Conservation (phyloP, 192 early-diverging fungal species). For the Linnemannia hyalina region DNA sequence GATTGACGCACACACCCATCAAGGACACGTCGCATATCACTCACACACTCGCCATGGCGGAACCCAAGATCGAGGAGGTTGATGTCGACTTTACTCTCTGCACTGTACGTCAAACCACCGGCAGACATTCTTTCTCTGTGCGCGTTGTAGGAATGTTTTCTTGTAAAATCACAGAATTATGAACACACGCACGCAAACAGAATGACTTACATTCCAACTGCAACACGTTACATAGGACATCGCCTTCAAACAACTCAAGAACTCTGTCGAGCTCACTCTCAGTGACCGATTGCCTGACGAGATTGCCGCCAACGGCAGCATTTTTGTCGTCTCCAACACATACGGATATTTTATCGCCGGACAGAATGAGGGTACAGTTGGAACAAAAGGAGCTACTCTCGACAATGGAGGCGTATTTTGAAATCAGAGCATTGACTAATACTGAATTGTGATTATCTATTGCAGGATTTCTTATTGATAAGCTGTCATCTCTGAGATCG, state of each 20-base stretch:
- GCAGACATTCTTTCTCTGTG: not conserved
- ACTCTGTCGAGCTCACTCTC: constrained; percentile 17
- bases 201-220: not conserved
- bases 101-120: not conserved
- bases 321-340: constrained; percentile 73
- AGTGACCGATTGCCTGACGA: constrained; percentile 30
- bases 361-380: constrained; percentile 61
- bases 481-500: constrained; percentile 40
- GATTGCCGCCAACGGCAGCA: constrained; percentile 61
- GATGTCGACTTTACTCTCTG: not conserved
- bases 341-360: constrained; percentile 80
- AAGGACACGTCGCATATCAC: not conserved
- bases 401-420: not conserved
- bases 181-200: not conserved
- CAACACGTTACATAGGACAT: constrained; percentile 19
- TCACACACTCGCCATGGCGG: constrained; percentile 1
- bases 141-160: not conserved
- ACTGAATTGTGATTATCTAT: not conserved
- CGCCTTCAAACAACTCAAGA: constrained; percentile 28
- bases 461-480: constrained; percentile 59
- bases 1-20: not conserved
- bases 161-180: not conserved
- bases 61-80: not conserved
- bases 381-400: not conserved
- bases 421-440: not conserved